Conservation (phyloP, 257 asterid genomes). For the Voacanga thouarsii region DNA sequence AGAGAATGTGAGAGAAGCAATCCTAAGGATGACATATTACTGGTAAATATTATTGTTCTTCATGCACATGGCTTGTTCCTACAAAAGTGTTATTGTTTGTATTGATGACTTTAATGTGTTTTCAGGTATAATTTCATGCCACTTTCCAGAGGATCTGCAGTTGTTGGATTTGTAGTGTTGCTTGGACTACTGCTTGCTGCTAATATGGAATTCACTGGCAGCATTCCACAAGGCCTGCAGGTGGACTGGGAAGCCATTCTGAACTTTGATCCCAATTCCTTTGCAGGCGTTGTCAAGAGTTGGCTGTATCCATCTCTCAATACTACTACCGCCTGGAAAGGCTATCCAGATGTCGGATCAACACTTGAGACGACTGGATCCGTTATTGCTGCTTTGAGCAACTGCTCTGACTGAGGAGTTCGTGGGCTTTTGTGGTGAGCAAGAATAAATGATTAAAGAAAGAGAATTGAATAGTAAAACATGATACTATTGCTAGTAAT, state of each 20-base stretch:
- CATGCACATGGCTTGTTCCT: conserved; percentile 4
- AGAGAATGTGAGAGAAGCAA: conserved; percentile 80
- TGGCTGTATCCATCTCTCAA: conserved; percentile 90
- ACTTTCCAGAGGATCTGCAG: conserved; percentile 74
- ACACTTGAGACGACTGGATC: conserved; percentile 84
- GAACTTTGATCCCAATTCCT: conserved; percentile 57
- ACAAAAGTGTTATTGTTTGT: not conserved
- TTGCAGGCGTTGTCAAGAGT: conserved; percentile 52
- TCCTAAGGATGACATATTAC: conserved; percentile 81
- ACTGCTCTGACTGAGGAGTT: conserved; percentile 56
- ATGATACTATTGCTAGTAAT: too few species aligned
- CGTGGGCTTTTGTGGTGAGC: conserved; percentile 9
- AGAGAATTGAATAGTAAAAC: not conserved
- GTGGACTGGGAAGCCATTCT: conserved; percentile 97
- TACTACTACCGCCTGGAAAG: conserved; percentile 86
- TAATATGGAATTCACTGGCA: conserved; percentile 92
- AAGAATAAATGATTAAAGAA: not conserved
- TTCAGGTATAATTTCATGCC: conserved; percentile 95
- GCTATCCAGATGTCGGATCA: conserved; percentile 85
- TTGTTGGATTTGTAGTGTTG: conserved; percentile 71
- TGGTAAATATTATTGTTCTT: conserved; percentile 46
- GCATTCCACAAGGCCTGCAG: conserved; percentile 85
- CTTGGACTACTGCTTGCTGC: conserved; percentile 92
- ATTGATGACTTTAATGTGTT: conserved; percentile 16
- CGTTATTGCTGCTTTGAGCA: conserved; percentile 86